These are phyloP conservation scores for Thecaphora thlaspeos DNA, from an alignment of 1,284 basidiomycete genomes.

Conservation along the genomic window DNA sequence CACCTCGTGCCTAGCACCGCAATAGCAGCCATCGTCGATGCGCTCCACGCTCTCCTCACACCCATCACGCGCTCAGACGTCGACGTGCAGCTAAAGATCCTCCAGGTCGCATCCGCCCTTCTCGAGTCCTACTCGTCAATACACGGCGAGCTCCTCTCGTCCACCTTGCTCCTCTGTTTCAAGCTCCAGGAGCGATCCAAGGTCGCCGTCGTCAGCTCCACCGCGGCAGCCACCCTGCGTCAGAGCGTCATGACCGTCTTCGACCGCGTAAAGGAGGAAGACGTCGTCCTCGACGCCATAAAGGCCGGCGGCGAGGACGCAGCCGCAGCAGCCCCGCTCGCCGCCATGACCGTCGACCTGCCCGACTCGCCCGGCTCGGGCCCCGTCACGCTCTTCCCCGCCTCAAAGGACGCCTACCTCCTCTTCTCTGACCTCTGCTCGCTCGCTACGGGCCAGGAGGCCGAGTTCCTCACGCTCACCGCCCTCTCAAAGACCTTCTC, in stretches of 20 bases:
- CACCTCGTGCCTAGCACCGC: constrained; percentile 64
- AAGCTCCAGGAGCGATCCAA: constrained; percentile 83
- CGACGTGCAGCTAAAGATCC: constrained; percentile 54
- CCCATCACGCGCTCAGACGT: constrained; percentile 43
- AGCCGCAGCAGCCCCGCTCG: constrained; percentile 47
- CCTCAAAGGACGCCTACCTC: constrained; percentile 83
- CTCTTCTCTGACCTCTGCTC: constrained; percentile 50
- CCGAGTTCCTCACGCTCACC: constrained; percentile 79
- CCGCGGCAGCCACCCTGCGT: constrained; percentile 90
- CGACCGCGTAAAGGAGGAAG: constrained; percentile 85
- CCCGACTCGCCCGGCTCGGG: constrained; percentile 40
- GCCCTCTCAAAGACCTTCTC: constrained; percentile 88
- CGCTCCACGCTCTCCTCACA: constrained; percentile 42
- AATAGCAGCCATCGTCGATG: constrained; percentile 26
- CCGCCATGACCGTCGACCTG: constrained; percentile 45
- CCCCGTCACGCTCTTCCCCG: constrained; percentile 66
- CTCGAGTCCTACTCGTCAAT: constrained; percentile 44
- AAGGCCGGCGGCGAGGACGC: constrained; percentile 50
- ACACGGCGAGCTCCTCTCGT: constrained; percentile 43
- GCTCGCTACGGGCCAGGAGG: constrained; percentile 64
- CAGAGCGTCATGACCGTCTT: constrained; percentile 97
- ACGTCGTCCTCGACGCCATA: constrained; percentile 58
- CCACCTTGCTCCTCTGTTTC: constrained; percentile 83
- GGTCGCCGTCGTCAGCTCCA: constrained; percentile 93
- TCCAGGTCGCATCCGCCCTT: constrained; percentile 51